Conservation (phyloP, 441 rosid genomes). For the Adansonia rubrostipa region DNA sequence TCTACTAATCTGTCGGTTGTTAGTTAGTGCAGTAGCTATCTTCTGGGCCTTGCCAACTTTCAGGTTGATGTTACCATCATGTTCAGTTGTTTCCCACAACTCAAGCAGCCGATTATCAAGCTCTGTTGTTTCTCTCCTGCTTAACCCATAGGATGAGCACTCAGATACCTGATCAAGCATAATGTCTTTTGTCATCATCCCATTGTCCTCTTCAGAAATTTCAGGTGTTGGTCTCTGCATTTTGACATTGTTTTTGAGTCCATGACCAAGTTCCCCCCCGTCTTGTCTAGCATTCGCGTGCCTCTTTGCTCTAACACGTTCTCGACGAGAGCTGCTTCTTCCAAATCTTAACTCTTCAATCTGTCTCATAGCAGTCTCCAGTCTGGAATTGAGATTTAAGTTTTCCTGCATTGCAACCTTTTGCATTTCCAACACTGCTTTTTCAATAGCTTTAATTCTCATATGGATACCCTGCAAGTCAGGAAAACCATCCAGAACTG, state of each 20-base stretch:
- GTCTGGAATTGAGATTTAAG: constrained; percentile 46
- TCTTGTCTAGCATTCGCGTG: constrained; percentile 33
- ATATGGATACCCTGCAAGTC: constrained; percentile 59
- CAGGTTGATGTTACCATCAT: constrained; percentile 49
- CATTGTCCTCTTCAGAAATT: constrained; percentile 54
- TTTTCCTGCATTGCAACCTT: constrained; percentile 52
- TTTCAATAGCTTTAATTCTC: constrained; percentile 71
- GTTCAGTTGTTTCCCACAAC: constrained; percentile 61
- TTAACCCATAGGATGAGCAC: constrained; percentile 75
- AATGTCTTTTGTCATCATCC: constrained; percentile 84
- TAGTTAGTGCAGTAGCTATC: constrained; percentile 19
- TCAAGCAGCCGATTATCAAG: constrained; percentile 63
- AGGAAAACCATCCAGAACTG: constrained; percentile 38
- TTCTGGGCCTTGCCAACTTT: constrained; percentile 48
- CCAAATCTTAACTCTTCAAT: constrained; percentile 54
- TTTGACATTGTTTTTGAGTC: constrained; percentile 29
- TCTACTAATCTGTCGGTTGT: constrained; percentile 32
- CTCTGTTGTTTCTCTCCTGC: constrained; percentile 63
- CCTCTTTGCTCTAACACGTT: constrained; percentile 35
- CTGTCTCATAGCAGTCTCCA: constrained; percentile 58
- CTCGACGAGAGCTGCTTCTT: constrained; percentile 36
- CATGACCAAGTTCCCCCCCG: constrained; percentile 23
- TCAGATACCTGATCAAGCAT: constrained; percentile 90
- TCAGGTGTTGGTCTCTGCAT: constrained; percentile 48
- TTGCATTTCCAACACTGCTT: constrained; percentile 59